Conservation (phyloP, 2,329 filamentous ascomycete genomes). For the Fusarium sp. region DNA sequence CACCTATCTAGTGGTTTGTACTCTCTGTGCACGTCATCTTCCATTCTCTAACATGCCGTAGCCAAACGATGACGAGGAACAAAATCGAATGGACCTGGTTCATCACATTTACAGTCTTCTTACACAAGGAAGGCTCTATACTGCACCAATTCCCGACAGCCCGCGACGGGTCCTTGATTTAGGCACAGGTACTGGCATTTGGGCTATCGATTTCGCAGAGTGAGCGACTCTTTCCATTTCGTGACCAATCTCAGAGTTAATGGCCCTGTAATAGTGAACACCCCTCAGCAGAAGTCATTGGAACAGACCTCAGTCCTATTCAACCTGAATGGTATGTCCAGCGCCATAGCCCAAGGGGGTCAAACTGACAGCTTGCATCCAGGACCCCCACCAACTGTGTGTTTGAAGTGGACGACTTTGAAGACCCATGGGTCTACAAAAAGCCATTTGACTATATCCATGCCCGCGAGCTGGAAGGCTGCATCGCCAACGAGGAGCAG, state of each 20-base stretch:
- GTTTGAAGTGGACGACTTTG: conserved; percentile 33
- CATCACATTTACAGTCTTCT: conserved; percentile 33
- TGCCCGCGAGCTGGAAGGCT: conserved; percentile 33
- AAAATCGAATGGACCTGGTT: conserved; percentile 30
- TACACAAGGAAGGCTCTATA: conserved; percentile 16
- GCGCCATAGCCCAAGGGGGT: accelerated
- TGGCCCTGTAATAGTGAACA: conserved; percentile 10
- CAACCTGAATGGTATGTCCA: conserved; percentile 28
- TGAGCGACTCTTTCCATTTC: background rate
- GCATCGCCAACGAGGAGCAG: conserved; percentile 27
- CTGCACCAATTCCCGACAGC: conserved; percentile 11
- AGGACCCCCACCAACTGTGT: conserved; percentile 30
- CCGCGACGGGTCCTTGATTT: conserved; percentile 29
- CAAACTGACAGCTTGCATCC: accelerated
- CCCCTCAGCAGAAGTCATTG: conserved; percentile 31
- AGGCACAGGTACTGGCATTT: conserved; percentile 30
- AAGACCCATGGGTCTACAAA: conserved; percentile 30
- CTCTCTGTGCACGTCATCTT: background rate
- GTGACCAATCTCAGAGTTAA: accelerated
- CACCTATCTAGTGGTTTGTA: conserved; percentile 13
- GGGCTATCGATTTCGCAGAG: conserved; percentile 38
- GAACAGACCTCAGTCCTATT: conserved; percentile 35
- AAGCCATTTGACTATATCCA: conserved; percentile 35
- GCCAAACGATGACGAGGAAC: conserved; percentile 35
- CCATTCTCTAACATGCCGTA: background rate